A percentile compares a stretch with the other conserved stretches of the same genome.
Conservation (phyloP, 139 green algal species). For the Chlamydomonas sp. region DNA sequence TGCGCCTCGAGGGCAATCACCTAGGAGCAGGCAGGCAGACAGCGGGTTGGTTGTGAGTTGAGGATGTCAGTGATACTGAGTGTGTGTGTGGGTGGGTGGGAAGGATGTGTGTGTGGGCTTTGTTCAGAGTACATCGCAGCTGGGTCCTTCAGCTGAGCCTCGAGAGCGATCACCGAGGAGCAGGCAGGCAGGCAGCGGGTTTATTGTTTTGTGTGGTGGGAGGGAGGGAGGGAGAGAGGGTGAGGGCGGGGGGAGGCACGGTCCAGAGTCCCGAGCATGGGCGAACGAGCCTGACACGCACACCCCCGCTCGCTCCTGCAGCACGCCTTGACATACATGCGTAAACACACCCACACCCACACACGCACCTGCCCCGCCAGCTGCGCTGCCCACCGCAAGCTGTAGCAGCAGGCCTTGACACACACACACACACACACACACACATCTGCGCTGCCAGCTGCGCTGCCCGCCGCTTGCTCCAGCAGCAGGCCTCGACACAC, state of each 20-base stretch:
- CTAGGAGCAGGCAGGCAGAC: constrained; percentile 29
- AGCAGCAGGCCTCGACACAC: too few relatives aligned
- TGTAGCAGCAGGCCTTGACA: too few relatives aligned
- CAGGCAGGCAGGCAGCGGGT: constrained; percentile 35
- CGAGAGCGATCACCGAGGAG: not conserved
- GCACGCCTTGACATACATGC: too few relatives aligned
- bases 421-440: too few relatives aligned
- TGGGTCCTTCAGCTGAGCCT: not conserved
- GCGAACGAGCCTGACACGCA: too few relatives aligned
- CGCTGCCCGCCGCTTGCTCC: too few relatives aligned
- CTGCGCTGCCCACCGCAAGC: too few relatives aligned
- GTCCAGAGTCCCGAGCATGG: too few relatives aligned
- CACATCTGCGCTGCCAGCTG: too few relatives aligned
- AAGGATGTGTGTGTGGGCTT: not conserved
- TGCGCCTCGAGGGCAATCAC: not conserved
- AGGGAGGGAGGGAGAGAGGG: not conserved
- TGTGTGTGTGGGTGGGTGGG: not conserved
- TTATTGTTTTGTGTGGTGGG: not conserved
- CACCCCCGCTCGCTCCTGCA: too few relatives aligned
- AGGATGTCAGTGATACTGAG: not conserved
- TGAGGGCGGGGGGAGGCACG: not conserved
- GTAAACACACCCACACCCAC: too few relatives aligned
- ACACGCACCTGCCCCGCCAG: too few relatives aligned
- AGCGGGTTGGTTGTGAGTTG: not conserved
- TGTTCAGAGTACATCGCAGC: not conserved